These are phyloP conservation scores for Saussurea involucrata DNA, from an alignment of 129 eudicot species.

Conservation along the genomic window DNA sequence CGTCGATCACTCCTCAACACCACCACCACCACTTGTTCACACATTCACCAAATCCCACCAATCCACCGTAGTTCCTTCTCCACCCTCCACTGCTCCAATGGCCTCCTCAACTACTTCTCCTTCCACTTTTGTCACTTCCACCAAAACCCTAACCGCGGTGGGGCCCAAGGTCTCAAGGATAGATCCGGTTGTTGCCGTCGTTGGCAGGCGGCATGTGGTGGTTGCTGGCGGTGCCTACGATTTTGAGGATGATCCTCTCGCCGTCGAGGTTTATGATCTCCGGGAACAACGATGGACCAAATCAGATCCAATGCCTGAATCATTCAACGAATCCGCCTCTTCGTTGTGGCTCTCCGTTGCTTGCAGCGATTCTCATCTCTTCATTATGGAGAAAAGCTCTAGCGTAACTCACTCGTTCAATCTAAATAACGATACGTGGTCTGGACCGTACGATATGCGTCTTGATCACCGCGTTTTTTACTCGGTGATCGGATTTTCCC, in stretches of 20 bases:
- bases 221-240: conserved; percentile 60
- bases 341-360: conserved; percentile 58
- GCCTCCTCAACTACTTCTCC: conserved; percentile 62
- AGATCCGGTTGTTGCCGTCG: conserved; percentile 63
- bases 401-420: conserved; percentile 44
- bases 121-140: conserved; percentile 57
- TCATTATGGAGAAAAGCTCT: conserved; percentile 40
- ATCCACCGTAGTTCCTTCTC: conserved; percentile 28
- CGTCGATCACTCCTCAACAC: conserved; percentile 55
- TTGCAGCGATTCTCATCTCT: conserved; percentile 4
- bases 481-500: conserved; percentile 34
- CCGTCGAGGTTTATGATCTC: conserved; percentile 56
- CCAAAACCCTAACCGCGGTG: conserved; percentile 30
- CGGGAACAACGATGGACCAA: conserved; percentile 23
- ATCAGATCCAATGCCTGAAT: conserved; percentile 54
- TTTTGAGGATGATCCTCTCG: conserved; percentile 56
- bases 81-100: conserved; percentile 32
- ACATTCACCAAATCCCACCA: conserved; percentile 32
- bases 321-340: conserved; percentile 35
- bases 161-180: conserved; percentile 45
- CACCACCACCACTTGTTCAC: conserved; percentile 32
- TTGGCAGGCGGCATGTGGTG: conserved; percentile 37
- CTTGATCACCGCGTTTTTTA: conserved; percentile 29
- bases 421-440: conserved; percentile 33
- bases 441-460: conserved; percentile 35